These are phyloP conservation scores for Arthrinium phaeospermum DNA, from an alignment of 2,329 filamentous ascomycete genomes.

Conservation along the genomic window DNA sequence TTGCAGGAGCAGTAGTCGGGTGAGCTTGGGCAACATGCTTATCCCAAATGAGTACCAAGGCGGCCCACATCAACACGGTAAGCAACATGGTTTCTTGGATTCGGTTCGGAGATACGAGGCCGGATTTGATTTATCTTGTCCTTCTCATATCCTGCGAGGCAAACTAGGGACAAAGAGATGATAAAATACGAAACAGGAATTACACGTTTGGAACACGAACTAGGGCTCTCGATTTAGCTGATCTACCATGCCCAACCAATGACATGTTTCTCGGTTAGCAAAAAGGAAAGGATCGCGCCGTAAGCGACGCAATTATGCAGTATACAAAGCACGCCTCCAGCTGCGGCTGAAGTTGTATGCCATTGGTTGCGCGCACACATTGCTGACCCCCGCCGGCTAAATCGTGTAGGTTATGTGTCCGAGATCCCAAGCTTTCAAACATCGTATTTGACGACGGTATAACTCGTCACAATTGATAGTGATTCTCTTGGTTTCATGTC, in stretches of 20 bases:
- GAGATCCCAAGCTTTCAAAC: not conserved
- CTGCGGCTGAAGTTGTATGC: not conserved
- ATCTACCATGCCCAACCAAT: not conserved
- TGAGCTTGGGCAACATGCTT: not conserved
- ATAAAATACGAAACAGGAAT: not conserved
- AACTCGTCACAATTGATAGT: too few species aligned
- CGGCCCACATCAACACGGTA: not conserved
- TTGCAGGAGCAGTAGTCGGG: not conserved
- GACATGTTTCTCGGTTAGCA: not conserved
- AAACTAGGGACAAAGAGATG: not conserved
- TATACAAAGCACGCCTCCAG: not conserved
- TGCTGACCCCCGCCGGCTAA: not conserved
- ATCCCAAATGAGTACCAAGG: not conserved
- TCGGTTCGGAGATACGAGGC: not conserved
- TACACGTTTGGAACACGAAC: not conserved
- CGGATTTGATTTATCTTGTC: not conserved
- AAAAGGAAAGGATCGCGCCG: not conserved
- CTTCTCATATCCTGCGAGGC: not conserved
- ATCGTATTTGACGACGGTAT: too few species aligned
- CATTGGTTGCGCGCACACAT: not conserved
- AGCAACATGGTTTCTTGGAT: not conserved
- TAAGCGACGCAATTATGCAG: not conserved
- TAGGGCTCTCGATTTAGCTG: not conserved
- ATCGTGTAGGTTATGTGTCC: not conserved
- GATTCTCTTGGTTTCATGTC: too few species aligned